Conservation (phyloP, 139 green algal species). For the Dunaliella primolecta region DNA sequence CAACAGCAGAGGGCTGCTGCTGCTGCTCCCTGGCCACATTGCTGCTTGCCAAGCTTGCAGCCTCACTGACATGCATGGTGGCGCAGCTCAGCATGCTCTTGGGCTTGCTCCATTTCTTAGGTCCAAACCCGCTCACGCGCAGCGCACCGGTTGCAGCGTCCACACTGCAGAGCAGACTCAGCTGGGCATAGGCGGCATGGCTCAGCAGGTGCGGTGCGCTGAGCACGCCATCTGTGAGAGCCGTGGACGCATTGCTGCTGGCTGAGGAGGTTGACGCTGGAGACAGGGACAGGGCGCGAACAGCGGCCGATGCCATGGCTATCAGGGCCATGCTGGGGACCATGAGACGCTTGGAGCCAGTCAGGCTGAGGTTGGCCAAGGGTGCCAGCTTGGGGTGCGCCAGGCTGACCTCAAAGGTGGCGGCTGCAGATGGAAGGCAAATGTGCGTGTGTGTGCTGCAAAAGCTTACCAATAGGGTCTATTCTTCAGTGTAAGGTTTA, state of each 20-base stretch:
- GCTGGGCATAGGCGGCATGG: not conserved
- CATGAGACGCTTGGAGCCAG: slow-evolving; percentile 26
- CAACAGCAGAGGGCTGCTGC: not conserved
- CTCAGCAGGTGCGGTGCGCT: not conserved
- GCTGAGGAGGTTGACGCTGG: not conserved
- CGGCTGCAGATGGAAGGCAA: not conserved
- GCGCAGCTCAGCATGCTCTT: not conserved
- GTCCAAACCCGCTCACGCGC: not conserved
- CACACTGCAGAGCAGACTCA: not conserved
- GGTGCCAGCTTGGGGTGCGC: slow-evolving; percentile 24
- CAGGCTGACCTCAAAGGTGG: slow-evolving; percentile 7
- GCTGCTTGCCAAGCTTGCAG: not conserved
- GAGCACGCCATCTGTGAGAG: slow-evolving; percentile 29
- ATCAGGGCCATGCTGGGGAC: slow-evolving; percentile 39
- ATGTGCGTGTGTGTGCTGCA: no score
- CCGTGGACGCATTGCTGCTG: slow-evolving; percentile 21
- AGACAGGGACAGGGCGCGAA: slow-evolving; percentile 10
- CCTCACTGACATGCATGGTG: not conserved
- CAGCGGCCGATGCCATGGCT: slow-evolving; percentile 42
- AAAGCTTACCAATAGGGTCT: no score
- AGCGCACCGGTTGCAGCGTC: not conserved
- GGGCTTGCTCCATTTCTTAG: not conserved
- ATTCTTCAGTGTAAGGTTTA: no score
- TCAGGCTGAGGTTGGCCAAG: slow-evolving; percentile 37
- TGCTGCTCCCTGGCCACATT: not conserved